These are phyloP conservation scores for Biscogniauxia sp. DNA, from an alignment of 2,329 filamentous ascomycete genomes.

Conservation along the genomic window DNA sequence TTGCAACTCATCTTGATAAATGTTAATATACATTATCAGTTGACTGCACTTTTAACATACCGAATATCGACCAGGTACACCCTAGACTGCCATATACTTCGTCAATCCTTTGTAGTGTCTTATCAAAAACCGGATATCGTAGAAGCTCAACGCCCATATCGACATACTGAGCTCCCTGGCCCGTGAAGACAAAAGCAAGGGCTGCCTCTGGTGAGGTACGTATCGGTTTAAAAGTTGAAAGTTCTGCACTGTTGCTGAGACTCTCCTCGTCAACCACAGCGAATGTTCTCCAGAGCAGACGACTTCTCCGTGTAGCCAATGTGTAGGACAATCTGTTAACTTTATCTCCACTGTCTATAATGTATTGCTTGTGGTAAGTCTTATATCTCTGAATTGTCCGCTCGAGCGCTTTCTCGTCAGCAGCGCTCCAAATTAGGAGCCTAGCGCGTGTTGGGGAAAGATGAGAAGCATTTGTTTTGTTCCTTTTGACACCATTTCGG, in stretches of 20 bases:
- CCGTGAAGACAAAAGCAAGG: constrained; percentile 34
- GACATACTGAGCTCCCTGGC: constrained; percentile 28
- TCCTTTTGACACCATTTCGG: not conserved
- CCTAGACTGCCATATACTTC: constrained; percentile 16
- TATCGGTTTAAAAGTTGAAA: constrained; percentile 12
- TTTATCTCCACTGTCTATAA: constrained; percentile 6
- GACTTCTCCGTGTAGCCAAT: constrained; percentile 26
- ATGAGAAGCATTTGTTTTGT: constrained; percentile 13
- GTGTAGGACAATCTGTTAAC: constrained; percentile 29
- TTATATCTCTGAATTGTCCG: constrained; percentile 25
- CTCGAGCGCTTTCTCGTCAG: constrained; percentile 29
- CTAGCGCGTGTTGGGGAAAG: constrained; percentile 22
- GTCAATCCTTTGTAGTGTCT: constrained; percentile 14
- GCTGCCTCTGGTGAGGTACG: constrained; percentile 18
- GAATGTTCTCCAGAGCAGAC: constrained; percentile 28
- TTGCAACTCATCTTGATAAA: constrained; percentile 18
- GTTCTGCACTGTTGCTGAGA: not conserved
- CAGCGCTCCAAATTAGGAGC: constrained; percentile 31
- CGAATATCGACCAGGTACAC: constrained; percentile 27
- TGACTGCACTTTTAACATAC: constrained; percentile 10
- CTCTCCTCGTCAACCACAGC: constrained; percentile 15
- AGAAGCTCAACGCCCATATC: constrained; percentile 23
- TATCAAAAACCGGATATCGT: constrained; percentile 23
- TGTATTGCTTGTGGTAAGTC: constrained; percentile 19
- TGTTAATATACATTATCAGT: constrained; percentile 2